Evolutionary conservation across 257 asterid genomes (phyloP), one percentile per base, ranked within the genome.

Genomic region (Solanum piurae): DNA sequence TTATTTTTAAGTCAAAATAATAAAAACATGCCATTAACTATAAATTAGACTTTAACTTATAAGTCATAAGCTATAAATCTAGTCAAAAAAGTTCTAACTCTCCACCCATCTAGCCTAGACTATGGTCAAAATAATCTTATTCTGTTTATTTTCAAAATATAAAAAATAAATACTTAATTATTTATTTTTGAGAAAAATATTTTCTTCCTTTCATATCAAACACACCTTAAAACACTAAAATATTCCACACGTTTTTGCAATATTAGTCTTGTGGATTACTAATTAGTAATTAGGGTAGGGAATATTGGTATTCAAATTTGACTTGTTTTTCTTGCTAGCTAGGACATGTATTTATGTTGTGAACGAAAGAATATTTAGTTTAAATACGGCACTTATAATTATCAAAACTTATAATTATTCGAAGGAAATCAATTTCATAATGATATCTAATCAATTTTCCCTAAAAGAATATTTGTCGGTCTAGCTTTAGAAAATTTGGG

Each of bases 161-260:
- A 52, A 52, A 52, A 52, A 52, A 52, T 52, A 52, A 52, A 9
- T 52, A 49, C 21, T 49, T 49, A 49, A 49, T 14, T 49, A 49
- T 49, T 49, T 33, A 18, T 16, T 69, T 69, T 7, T 14, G 0
- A 12, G 5, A 7, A 69, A 29, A 68, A 4, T 5, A 33, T 31
- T 1, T 16, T 69, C 7, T 62, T 7, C 34, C 7, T 12, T 18
- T 4, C 2, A 3, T 10, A 10, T 12, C 12, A 76, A n/a, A 3
- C 33, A 36, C 55, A n/a, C 13, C 33, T 18, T 40, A 13, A 37
- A 80, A 29, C 42, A 16, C 2, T 29, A 18, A 36, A 36, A 49
- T 49, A 46, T 82, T 82, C 85, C 69, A 46, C 85, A 29, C 85
- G 85, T 80, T 80, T 79, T 46, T 80, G 85, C 85, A 46, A 29